Percentiles rank a stretch among this genome's conserved stretches.
Evolutionary conservation across 1,284 basidiomycete species (phyloP).

Genomic region (Uromyces viciae-fabae): DNA sequence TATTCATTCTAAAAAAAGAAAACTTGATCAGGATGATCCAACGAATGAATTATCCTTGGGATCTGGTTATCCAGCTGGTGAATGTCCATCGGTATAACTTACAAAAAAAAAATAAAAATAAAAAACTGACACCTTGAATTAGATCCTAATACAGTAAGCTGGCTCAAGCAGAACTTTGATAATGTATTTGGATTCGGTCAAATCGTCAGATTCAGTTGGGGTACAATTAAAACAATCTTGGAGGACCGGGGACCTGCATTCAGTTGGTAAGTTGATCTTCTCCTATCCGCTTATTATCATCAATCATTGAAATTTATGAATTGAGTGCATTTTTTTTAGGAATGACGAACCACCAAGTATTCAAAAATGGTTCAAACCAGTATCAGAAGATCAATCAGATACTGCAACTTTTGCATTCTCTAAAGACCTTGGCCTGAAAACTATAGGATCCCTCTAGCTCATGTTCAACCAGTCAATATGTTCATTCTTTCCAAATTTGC

Average conservation of each 20-base stretch:
- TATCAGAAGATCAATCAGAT: slow-evolving; percentile 57
- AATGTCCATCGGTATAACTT: slow-evolving; percentile 46
- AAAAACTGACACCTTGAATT: slow-evolving; percentile 22
- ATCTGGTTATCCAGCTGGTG: slow-evolving; percentile 68
- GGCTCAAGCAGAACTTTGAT: slow-evolving; percentile 72
- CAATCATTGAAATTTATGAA: background rate
- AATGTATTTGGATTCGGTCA: slow-evolving; percentile 89
- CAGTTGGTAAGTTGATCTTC: slow-evolving; percentile 65
- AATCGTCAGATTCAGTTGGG: slow-evolving; percentile 91
- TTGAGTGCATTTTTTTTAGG: slow-evolving; percentile 59
- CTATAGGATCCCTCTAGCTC: slow-evolving; percentile 60
- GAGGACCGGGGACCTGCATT: slow-evolving; percentile 74
- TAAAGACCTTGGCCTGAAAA: slow-evolving; percentile 69
- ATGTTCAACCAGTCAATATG: too few relatives aligned
- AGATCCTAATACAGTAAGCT: slow-evolving; percentile 90
- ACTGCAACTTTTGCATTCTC: slow-evolving; percentile 63
- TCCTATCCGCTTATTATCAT: slow-evolving; percentile 13
- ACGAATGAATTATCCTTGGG: slow-evolving; percentile 25
- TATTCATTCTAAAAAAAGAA: slow-evolving; percentile 30
- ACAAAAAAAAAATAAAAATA: background rate
- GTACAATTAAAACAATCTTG: slow-evolving; percentile 79
- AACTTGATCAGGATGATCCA: background rate
- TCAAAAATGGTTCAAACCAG: slow-evolving; percentile 67
- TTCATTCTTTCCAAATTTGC: too few relatives aligned
- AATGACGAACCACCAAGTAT: slow-evolving; percentile 75